Percentiles rank a stretch among this genome's conserved stretches.
Evolutionary conservation across 2,329 filamentous ascomycete species (phyloP).

Genomic region (Dactylellina haptotyla): DNA sequence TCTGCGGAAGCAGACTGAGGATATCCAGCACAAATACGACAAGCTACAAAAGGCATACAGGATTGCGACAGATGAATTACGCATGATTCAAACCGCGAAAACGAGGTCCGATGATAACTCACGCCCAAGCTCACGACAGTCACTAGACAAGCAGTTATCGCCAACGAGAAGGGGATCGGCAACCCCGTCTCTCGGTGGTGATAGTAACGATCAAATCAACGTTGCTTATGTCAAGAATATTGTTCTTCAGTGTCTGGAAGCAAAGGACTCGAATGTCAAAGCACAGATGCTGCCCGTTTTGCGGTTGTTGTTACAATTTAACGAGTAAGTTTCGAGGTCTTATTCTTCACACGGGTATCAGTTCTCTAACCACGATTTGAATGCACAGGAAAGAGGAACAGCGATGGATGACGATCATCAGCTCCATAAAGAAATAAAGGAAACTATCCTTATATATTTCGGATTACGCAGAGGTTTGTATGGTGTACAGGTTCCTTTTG

Average conservation of each 20-base stretch:
- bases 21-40: conserved; percentile 79
- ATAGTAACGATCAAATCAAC: conserved; percentile 61
- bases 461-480: conserved; percentile 21
- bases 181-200: conserved; percentile 42
- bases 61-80: conserved; percentile 59
- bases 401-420: conserved; percentile 83
- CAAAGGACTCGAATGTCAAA: conserved; percentile 79
- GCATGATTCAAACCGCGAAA: conserved; percentile 57
- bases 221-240: conserved; percentile 81
- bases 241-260: conserved; percentile 81
- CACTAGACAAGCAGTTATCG: conserved; percentile 44
- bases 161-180: conserved; percentile 45
- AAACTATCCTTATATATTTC: background rate
- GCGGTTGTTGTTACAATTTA: conserved; percentile 79
- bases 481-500: background rate
- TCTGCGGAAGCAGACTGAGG: conserved; percentile 78
- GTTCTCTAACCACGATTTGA: background rate
- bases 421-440: conserved; percentile 58
- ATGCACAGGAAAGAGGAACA: conserved; percentile 75
- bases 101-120: conserved; percentile 42
- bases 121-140: conserved; percentile 41
- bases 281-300: conserved; percentile 80
- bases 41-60: conserved; percentile 77
- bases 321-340: conserved; percentile 60
- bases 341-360: conserved; percentile 60